These are phyloP conservation scores for Dendrocalamus latiflorus DNA, from an alignment of 202 grass and related monocot species.

Conservation along the genomic window DNA sequence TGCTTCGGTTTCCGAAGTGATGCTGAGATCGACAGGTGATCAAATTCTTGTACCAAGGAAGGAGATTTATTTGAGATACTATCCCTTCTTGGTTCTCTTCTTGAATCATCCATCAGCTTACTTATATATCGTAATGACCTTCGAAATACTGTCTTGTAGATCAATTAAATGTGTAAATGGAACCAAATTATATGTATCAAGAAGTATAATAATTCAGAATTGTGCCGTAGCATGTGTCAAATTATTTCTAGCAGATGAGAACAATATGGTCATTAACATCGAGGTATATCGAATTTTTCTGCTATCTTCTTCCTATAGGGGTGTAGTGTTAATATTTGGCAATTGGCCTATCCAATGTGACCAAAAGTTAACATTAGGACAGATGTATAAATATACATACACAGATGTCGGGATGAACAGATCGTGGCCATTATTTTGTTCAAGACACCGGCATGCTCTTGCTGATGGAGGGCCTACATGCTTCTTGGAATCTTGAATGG, in stretches of 20 bases:
- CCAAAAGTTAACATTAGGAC: not conserved
- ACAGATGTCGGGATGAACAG: not conserved
- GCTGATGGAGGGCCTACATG: conserved; percentile 1
- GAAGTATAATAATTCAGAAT: not conserved
- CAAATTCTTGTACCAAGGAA: not conserved
- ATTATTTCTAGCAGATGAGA: not conserved
- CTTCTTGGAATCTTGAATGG: not conserved
- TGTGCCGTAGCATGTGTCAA: not conserved
- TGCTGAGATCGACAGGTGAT: not conserved
- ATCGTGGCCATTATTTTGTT: not conserved
- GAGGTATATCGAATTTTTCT: not conserved
- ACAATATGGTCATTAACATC: not conserved
- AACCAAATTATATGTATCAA: not conserved
- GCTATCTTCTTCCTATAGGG: not conserved
- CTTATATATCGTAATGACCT: not conserved
- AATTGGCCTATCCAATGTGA: not conserved
- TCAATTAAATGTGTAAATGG: not conserved
- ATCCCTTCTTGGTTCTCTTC: too few species aligned
- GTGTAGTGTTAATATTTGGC: not conserved
- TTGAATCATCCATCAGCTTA: not conserved
- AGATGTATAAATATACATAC: not conserved
- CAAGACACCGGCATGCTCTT: not conserved
- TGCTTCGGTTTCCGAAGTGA: not conserved
- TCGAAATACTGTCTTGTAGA: not conserved
- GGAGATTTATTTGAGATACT: not conserved